Evolutionary conservation across 2,329 filamentous ascomycete genomes (phyloP), one percentile per base, ranked within the genome.

Genomic region (Microdochium bolleyi): DNA sequence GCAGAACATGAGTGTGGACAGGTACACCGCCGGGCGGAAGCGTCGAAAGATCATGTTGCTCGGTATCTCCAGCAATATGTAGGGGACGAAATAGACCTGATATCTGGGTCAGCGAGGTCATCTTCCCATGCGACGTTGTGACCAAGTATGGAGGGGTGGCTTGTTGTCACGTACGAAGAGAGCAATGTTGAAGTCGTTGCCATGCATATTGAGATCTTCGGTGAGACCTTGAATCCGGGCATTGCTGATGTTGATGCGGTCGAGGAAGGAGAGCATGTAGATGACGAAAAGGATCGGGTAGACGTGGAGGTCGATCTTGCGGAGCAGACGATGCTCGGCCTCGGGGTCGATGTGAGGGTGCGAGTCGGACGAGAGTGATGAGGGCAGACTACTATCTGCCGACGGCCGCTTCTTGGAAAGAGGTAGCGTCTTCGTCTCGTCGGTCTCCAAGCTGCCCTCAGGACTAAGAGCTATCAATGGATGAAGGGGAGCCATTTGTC

Each of bases 241-340:
- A 62, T 78, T 77, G 62, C 71, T 70, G 52, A 76, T 75, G 56
- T 76, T 75, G 67, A 68, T 71, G 32, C 73, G 68, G 49, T 75
- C 72, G 21, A 75, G 60, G 53, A 73, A 73, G 8, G 70, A 70
- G 62, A 74, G 64, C 54, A 69, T 63, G 57, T 72, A 73, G 49
- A 74, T 63, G 51, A 73, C 44, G 50, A 71, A 72, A 21, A 74
- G 63, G 27, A 70, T 63, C 1, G 73, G 72, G 48, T 67, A 70
- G 52, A 75, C 64, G 53, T 64, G 62, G 3, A 70, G 56, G 55
- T 76, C 72, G 30, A 73, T 66, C 63, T 74, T 76, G 55, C 59
- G 58, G 14, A 73, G 54, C 2, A 75, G 64, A 46, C 59, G 65
- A 13, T 62, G 60, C 60, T 72, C 70, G 27, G 64, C 66, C 41